phyloP scores from a whole-genome alignment of 2,329 filamentous ascomycete genomes.

The Fusarium euwallaceae region DNA sequence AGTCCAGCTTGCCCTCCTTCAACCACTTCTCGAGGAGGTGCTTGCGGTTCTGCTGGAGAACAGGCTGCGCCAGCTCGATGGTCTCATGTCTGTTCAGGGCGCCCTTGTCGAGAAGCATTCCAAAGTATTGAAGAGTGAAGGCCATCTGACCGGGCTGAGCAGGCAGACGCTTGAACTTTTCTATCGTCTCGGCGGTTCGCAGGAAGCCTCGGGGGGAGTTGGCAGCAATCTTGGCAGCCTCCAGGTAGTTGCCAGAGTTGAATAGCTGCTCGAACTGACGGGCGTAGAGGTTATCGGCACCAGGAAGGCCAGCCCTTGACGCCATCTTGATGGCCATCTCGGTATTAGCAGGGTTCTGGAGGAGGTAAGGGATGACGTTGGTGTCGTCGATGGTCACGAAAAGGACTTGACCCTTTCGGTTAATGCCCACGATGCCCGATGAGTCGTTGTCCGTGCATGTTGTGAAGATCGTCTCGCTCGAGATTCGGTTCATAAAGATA shows the following conservation, averaged over 20 bases:
- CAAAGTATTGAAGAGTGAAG: conserved; percentile 96
- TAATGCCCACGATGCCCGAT: conserved; percentile 91
- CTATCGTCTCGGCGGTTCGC: conserved; percentile 93
- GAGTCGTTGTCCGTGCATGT: conserved; percentile 87
- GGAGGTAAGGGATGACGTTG: conserved; percentile 92
- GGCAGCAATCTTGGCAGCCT: conserved; percentile 95
- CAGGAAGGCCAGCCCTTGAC: conserved; percentile 91
- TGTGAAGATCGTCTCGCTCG: conserved; percentile 98
- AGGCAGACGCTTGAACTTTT: conserved; percentile 91
- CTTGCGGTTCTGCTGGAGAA: conserved; percentile 93
- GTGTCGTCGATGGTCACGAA: conserved; percentile 94
- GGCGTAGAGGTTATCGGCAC: conserved; percentile 92
- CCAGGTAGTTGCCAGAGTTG: conserved; percentile 81
- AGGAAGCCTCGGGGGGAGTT: conserved; percentile 97
- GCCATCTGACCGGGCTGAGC: conserved; percentile 89
- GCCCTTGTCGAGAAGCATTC: conserved; percentile 96
- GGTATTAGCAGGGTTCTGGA: conserved; percentile 95
- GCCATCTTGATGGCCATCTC: conserved; percentile 96
- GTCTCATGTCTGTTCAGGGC: conserved; percentile 93
- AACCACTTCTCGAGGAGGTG: conserved; percentile 98
- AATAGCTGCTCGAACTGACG: conserved; percentile 94
- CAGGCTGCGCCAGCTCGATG: conserved; percentile 91
- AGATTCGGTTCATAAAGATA: conserved; percentile 99
- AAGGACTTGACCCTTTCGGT: conserved; percentile 96
- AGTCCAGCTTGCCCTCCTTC: conserved; percentile 93